Conservation (phyloP, 495 filamentous ascomycete species). For the Hypoxylon intermedium region DNA sequence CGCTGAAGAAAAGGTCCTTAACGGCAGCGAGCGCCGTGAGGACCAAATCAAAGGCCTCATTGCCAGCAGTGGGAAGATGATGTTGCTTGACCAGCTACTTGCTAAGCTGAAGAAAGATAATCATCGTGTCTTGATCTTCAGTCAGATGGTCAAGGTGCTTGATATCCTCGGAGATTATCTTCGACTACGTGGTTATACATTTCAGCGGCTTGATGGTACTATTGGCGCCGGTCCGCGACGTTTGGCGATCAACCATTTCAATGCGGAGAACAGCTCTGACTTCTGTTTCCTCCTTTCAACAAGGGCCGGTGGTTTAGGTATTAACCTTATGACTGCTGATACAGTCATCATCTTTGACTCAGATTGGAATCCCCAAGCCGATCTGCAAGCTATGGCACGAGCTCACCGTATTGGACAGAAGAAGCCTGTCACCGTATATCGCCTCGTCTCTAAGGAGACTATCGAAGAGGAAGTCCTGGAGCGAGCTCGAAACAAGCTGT, state of each 20-base stretch:
- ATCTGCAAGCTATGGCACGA: slow-evolving; percentile 97
- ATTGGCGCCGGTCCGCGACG: slow-evolving; percentile 84
- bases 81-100: slow-evolving; percentile 92
- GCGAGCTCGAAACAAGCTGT: slow-evolving; percentile 93
- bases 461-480: slow-evolving; percentile 98
- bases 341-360: slow-evolving; percentile 98
- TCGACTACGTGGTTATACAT: slow-evolving; percentile 84
- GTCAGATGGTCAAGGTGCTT: slow-evolving; percentile 99
- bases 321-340: slow-evolving; percentile 98
- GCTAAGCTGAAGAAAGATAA: slow-evolving; percentile 88
- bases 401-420: slow-evolving; percentile 98
- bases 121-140: slow-evolving; percentile 97
- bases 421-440: slow-evolving; percentile 91
- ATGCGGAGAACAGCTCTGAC: slow-evolving; percentile 88
- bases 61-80: slow-evolving; percentile 98
- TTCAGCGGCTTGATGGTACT: slow-evolving; percentile 93
- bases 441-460: slow-evolving; percentile 95
- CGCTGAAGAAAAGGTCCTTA: slow-evolving; percentile 85
- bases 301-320: slow-evolving; percentile 92
- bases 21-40: slow-evolving; percentile 76
- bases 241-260: slow-evolving; percentile 97
- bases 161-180: slow-evolving; percentile 95
- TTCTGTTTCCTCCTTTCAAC: slow-evolving; percentile 97
- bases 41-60: slow-evolving; percentile 90
- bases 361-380: slow-evolving; percentile 98